Percentiles rank a stretch among this genome's conserved stretches.
phyloP scores from a whole-genome alignment of 129 eudicot species.

The Dittrichia graveolens region DNA sequence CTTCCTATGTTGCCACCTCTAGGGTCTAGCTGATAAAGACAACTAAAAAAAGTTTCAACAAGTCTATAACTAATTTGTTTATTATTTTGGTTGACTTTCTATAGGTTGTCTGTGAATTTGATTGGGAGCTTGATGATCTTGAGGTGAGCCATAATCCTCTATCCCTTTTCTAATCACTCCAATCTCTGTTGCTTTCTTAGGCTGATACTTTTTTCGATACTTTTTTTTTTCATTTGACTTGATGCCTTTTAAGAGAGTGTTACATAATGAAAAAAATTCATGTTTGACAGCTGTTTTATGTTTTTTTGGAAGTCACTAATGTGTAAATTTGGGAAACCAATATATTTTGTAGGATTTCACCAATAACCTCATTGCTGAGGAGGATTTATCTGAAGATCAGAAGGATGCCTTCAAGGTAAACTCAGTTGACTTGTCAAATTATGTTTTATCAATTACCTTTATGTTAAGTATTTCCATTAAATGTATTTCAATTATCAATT shows the following conservation, averaged over 20 bases:
- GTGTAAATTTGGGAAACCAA: background rate
- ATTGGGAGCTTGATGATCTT: conserved; percentile 87
- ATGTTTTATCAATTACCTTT: background rate
- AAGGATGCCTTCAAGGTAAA: conserved; percentile 82
- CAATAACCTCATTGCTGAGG: conserved; percentile 67
- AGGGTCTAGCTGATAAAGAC: background rate
- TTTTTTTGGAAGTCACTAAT: background rate
- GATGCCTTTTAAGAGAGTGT: too few species aligned
- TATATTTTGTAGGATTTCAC: conserved; percentile 60
- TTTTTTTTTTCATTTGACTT: background rate
- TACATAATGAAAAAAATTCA: background rate
- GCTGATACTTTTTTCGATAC: background rate
- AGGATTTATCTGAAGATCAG: conserved; percentile 67
- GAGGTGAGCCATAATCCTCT: conserved; percentile 53
- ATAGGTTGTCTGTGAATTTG: conserved; percentile 77
- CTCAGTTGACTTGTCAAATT: background rate
- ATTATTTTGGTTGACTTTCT: conserved; percentile 11
- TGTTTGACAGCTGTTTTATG: background rate
- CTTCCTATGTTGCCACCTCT: background rate
- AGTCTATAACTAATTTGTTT: background rate
- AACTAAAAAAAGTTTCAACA: background rate
- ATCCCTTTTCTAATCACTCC: background rate
- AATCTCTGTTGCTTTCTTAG: background rate
- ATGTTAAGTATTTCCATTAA: background rate
- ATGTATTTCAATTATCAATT: too few species aligned